Conservation (phyloP, 2,329 filamentous ascomycete genomes). For the Dothistroma pini region DNA sequence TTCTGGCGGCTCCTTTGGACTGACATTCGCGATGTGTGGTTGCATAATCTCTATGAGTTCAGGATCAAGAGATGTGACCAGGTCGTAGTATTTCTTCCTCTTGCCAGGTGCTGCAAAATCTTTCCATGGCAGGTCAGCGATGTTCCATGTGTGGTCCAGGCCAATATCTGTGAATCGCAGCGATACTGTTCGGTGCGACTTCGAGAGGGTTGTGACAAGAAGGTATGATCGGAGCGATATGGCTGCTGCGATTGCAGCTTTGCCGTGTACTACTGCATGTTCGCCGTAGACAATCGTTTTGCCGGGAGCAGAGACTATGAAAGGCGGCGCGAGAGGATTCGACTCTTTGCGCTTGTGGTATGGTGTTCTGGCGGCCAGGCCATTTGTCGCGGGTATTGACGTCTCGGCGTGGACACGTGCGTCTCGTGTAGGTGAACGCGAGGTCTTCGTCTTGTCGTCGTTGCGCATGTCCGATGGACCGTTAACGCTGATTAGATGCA, state of each 20-base stretch:
- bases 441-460: neutral
- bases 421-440: neutral
- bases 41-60: constrained; percentile 78
- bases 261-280: constrained; percentile 96
- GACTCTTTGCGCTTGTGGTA: constrained; percentile 33
- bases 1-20: constrained; percentile 58
- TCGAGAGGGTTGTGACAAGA: constrained; percentile 89
- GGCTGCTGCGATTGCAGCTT: constrained; percentile 90
- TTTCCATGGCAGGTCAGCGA: constrained; percentile 85
- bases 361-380: constrained; percentile 1
- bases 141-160: constrained; percentile 88
- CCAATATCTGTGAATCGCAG: constrained; percentile 89
- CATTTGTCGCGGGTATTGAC: constrained; percentile 3
- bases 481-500: neutral
- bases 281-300: constrained; percentile 99
- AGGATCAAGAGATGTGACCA: constrained; percentile 72
- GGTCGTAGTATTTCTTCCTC: constrained; percentile 93
- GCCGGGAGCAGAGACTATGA: constrained; percentile 96
- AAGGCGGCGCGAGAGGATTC: constrained; percentile 71
- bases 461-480: neutral
- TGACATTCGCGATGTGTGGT: constrained; percentile 72
- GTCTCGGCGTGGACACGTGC: neutral
- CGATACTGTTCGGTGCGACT: constrained; percentile 82
- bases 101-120: constrained; percentile 74
- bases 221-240: constrained; percentile 96